Base-by-base conservation (phyloP, 805 yeast species). In the Dipodascus albidus region DNA sequence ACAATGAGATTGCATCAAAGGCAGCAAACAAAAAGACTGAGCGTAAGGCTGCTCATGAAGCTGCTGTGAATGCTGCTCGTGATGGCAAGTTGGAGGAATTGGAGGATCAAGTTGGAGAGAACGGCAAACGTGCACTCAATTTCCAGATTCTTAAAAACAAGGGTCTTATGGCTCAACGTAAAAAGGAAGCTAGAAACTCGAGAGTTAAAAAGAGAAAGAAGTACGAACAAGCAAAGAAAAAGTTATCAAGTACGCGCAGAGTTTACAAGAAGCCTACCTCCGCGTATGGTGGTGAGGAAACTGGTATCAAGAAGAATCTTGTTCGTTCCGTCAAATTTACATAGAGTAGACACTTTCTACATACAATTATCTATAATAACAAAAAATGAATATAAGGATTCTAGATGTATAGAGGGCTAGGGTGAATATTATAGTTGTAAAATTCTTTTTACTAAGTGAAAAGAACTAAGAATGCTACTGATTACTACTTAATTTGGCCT, bases 161-260 rank as follows among this genome's bases (percentile, higher is more conserved):
- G 74, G 99, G 99, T 65, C 81, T 93, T 58, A 90, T 97, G 1
- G 91, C 95, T 19, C 85, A 83, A 69, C 79, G 96, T 67, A 85
- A 87, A 75, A 93, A 93, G 77, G 96, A 87, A 59, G 82, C 86
- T 75, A 81, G 97, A 71, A 93, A 93, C 68, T 80, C 98, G 47
- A 84, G 99, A 73, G 98, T 93, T 63, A 93, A 93, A 78, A 93
- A 91, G 95, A 85, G 99, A 77, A 87, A 83, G 82, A 87, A 87
- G 80, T 93, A 86, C 74, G 98, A 88, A 59, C 77, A 80, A 67
- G 99, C 99, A 24, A 82, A 88, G 74, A 91, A 88, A 87, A 88
- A 88, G 69, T 83, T 93, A 70, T 82, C 83, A 65, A 85, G 96
- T 52, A 85, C 87, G 59, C 84, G 96, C 69, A 87, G 87, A 53